Conservation (phyloP, 1,139 yeast species). For the Yamadazyma epiphylla region DNA sequence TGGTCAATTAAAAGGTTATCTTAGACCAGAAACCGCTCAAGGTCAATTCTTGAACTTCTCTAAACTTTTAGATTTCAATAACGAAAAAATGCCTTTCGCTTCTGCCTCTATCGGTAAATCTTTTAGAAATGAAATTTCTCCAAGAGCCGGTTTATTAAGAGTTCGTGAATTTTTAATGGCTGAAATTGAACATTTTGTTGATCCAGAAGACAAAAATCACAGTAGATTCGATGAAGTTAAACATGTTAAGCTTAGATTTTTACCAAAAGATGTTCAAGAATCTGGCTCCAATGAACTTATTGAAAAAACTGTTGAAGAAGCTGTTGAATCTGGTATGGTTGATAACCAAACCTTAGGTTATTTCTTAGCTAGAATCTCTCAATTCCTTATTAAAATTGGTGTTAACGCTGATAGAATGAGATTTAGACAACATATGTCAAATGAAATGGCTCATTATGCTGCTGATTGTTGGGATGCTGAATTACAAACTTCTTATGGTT, state of each 20-base stretch:
- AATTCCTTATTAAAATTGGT: slow-evolving; percentile 84
- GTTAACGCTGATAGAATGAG: slow-evolving; percentile 79
- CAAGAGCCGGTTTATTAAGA: slow-evolving; percentile 94
- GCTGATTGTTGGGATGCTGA: slow-evolving; percentile 99
- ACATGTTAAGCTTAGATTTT: slow-evolving; percentile 68
- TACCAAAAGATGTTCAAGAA: slow-evolving; percentile 85
- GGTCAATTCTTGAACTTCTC: slow-evolving; percentile 96
- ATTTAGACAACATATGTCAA: slow-evolving; percentile 97
- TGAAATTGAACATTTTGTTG: slow-evolving; percentile 97
- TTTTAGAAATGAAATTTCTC: slow-evolving; percentile 97
- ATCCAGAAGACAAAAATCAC: slow-evolving; percentile 84
- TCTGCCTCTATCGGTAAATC: slow-evolving; percentile 98
- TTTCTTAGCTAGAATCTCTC: slow-evolving; percentile 88
- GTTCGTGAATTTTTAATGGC: slow-evolving; percentile 99
- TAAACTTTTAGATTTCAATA: slow-evolving; percentile 91
- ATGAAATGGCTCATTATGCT: slow-evolving; percentile 99
- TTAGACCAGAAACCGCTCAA: slow-evolving; percentile 99
- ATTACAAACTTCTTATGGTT: slow-evolving; percentile 90
- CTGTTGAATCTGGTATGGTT: slow-evolving; percentile 81
- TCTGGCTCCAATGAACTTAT: slow-evolving; percentile 71
- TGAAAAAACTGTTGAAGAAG: slow-evolving; percentile 78
- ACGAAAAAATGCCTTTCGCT: slow-evolving; percentile 97
- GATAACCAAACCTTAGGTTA: slow-evolving; percentile 97
- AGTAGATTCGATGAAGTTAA: slow-evolving; percentile 73
- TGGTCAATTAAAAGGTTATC: slow-evolving; percentile 89